Evolutionary conservation across 805 yeast genomes (phyloP).

Genomic region (Sugiyamaella americana): DNA sequence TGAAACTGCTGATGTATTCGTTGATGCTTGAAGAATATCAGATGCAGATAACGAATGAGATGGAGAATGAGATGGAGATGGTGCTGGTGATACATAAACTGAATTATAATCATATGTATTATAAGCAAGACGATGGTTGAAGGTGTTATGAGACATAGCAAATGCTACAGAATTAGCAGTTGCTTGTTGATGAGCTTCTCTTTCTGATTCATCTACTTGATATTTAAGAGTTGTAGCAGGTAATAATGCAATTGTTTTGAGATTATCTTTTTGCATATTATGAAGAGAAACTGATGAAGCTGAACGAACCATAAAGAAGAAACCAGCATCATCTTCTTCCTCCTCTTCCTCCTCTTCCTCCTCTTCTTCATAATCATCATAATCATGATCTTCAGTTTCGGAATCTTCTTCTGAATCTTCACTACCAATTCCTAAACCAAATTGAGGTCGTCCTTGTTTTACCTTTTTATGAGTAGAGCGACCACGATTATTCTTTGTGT

Average conservation of each 20-base stretch:
- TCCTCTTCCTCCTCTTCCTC: constrained; percentile 31
- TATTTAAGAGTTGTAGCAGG: constrained; percentile 85
- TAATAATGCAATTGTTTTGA: constrained; percentile 63
- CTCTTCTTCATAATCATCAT: constrained; percentile 28
- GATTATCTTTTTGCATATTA: constrained; percentile 16
- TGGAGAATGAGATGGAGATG: constrained; percentile 18
- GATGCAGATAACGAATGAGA: constrained; percentile 4
- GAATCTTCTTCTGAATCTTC: constrained; percentile 16
- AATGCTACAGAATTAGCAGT: constrained; percentile 33
- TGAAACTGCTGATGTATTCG: neutral
- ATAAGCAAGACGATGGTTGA: constrained; percentile 25
- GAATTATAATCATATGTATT: constrained; percentile 26
- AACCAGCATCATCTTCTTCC: constrained; percentile 63
- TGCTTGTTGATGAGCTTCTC: constrained; percentile 34
- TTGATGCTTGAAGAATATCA: neutral
- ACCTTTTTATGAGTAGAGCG: neutral
- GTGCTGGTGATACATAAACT: constrained; percentile 23
- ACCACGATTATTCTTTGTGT: constrained; percentile 7
- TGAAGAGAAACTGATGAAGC: constrained; percentile 30
- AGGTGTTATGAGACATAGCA: constrained; percentile 65
- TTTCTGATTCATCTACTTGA: constrained; percentile 61
- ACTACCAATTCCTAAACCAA: constrained; percentile 3
- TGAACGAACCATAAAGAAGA: constrained; percentile 51
- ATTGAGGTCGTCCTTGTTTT: neutral
- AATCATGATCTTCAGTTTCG: constrained; percentile 28